These are phyloP conservation scores for Schizochytrium sp. DNA, from an alignment of 108 stramenopile genomes.

Conservation along the genomic window DNA sequence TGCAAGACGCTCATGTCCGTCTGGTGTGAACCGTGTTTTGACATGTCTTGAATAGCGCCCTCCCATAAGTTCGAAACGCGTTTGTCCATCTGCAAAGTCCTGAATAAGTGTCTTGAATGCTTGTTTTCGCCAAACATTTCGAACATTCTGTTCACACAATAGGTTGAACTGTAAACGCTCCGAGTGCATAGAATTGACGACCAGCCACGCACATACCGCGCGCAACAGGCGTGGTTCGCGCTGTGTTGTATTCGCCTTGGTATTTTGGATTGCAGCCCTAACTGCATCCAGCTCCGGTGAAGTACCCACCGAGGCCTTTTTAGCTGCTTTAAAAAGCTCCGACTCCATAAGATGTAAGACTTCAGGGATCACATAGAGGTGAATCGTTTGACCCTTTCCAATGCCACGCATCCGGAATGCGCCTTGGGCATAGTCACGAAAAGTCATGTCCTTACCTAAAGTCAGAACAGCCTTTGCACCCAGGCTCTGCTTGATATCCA, in stretches of 20 bases:
- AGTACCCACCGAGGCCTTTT: background rate
- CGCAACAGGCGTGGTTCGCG: slow-evolving; percentile 74
- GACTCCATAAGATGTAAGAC: slow-evolving; percentile 7
- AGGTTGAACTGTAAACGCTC: slow-evolving; percentile 97
- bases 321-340: background rate
- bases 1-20: slow-evolving; percentile 54
- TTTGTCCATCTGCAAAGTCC: slow-evolving; percentile 54
- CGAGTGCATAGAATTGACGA: slow-evolving; percentile 95
- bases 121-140: slow-evolving; percentile 93
- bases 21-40: slow-evolving; percentile 57
- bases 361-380: slow-evolving; percentile 58
- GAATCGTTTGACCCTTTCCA: slow-evolving; percentile 62
- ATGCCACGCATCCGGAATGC: slow-evolving; percentile 66
- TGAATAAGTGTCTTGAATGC: slow-evolving; percentile 83
- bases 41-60: slow-evolving; percentile 54
- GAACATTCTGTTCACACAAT: slow-evolving; percentile 92
- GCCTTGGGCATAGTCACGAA: slow-evolving; percentile 67
- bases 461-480: slow-evolving; percentile 63
- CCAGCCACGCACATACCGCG: slow-evolving; percentile 95
- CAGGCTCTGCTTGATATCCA: slow-evolving; percentile 66
- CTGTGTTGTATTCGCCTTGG: background rate
- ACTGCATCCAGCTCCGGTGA: slow-evolving; percentile 42
- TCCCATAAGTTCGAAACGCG: slow-evolving; percentile 71
- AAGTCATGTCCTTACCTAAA: slow-evolving; percentile 66
- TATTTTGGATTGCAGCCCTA: background rate